Evolutionary conservation across 345 rosid genomes (phyloP).

Genomic region (Theobroma cacao): DNA sequence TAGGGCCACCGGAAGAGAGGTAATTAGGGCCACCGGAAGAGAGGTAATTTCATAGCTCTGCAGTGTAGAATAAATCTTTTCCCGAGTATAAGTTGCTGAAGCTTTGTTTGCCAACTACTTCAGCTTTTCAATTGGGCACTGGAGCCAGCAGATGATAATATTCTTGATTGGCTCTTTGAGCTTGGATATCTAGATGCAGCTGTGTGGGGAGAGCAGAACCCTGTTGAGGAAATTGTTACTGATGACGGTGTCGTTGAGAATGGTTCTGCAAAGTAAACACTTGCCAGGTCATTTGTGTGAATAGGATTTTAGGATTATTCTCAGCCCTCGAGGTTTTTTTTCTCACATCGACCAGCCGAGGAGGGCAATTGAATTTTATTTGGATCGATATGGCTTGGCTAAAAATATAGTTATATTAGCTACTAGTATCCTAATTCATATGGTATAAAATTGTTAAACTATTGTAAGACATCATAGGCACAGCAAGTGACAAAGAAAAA

Average conservation of each 20-base stretch:
- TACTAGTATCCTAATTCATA: not conserved
- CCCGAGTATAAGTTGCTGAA: not conserved
- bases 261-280: conserved; percentile 16
- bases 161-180: conserved; percentile 76
- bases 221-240: conserved; percentile 46
- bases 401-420: conserved; percentile 1
- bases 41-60: conserved; percentile 46
- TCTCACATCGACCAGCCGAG: not conserved
- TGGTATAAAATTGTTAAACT: not conserved
- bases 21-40: conserved; percentile 59
- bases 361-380: not conserved
- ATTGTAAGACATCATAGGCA: not conserved
- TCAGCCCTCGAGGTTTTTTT: not conserved
- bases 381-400: not conserved
- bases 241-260: conserved; percentile 30
- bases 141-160: conserved; percentile 78
- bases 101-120: not conserved
- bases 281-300: not conserved
- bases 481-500: not conserved
- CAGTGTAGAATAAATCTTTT: not conserved
- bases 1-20: conserved; percentile 59
- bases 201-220: conserved; percentile 71
- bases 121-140: conserved; percentile 95
- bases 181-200: conserved; percentile 81
- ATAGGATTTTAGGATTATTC: not conserved